These are phyloP conservation scores for Gypsophila paniculata DNA, from an alignment of 179 eudicot species.

Conservation along the genomic window DNA sequence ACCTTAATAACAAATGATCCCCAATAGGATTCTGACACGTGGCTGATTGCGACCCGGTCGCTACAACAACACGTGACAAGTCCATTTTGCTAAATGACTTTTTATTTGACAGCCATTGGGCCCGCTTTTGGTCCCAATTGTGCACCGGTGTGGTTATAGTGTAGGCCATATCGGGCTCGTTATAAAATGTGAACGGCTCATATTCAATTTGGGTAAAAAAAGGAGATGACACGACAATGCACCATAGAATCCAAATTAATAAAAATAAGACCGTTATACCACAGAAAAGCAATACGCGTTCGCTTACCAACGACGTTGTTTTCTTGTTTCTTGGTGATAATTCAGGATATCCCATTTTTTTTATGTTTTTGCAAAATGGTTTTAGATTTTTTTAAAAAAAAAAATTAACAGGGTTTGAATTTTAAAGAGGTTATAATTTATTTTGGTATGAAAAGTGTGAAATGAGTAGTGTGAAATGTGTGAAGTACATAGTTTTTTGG, in stretches of 20 bases:
- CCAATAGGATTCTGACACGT: slow-evolving; percentile 33
- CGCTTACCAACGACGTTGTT: slow-evolving; percentile 31
- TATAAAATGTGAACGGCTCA: slow-evolving; percentile 37
- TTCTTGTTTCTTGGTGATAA: slow-evolving; percentile 16
- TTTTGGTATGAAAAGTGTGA: too few relatives aligned
- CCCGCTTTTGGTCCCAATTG: slow-evolving; percentile 40
- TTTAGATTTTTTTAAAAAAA: too few relatives aligned
- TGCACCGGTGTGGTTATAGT: slow-evolving; percentile 22
- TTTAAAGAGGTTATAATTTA: too few relatives aligned
- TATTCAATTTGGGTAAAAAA: slow-evolving; percentile 28
- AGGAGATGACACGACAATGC: slow-evolving; percentile 29
- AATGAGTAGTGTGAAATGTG: too few relatives aligned
- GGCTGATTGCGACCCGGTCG: slow-evolving; percentile 44
- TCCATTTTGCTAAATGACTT: slow-evolving; percentile 7
- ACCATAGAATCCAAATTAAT: slow-evolving; percentile 49
- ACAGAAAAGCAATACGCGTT: slow-evolving; percentile 26
- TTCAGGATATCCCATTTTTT: slow-evolving; percentile 9
- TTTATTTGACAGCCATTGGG: slow-evolving; percentile 29
- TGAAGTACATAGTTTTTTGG: too few relatives aligned
- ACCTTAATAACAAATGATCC: slow-evolving; percentile 31
- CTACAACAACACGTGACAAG: slow-evolving; percentile 22
- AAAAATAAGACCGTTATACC: slow-evolving; percentile 40
- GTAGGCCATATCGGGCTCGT: slow-evolving; percentile 35
- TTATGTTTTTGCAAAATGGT: neutral
- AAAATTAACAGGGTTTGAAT: too few relatives aligned